Evolutionary conservation across 225 moss, liverwort and hornwort genomes (phyloP).

Genomic region (Bryoerythrophyllum caledonicum): DNA sequence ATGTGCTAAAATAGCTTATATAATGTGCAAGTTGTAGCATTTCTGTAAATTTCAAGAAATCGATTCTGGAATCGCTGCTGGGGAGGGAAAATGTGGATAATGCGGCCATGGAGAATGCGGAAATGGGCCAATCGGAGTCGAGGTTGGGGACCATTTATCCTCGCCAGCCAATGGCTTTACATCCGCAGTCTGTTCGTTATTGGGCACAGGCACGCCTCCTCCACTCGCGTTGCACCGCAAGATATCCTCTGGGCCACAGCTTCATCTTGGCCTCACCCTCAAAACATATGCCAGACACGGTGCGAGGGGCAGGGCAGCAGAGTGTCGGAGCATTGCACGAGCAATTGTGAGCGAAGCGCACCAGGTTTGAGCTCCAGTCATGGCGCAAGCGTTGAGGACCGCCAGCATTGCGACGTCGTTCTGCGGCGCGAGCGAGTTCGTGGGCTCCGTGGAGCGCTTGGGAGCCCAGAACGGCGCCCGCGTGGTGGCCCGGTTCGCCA

Average conservation of each 20-base stretch:
- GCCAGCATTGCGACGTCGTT: conserved; percentile 47
- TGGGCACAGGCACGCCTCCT: conserved; percentile 27
- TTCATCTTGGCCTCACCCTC: conserved; percentile 30
- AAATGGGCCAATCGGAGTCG: conserved; percentile 27
- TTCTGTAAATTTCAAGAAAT: too few relatives aligned
- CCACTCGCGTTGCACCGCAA: conserved; percentile 43
- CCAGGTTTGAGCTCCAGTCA: conserved; percentile 11
- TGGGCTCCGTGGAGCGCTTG: conserved; percentile 53
- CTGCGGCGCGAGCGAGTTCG: conserved; percentile 50
- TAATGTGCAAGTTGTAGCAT: too few relatives aligned
- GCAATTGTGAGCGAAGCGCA: not conserved
- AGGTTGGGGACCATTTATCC: conserved; percentile 22
- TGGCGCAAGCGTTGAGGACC: conserved; percentile 58
- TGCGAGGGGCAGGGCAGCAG: not conserved
- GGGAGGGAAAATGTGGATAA: conserved; percentile 31
- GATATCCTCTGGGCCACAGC: conserved; percentile 32
- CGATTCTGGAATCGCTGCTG: too few relatives aligned
- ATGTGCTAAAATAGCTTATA: too few relatives aligned
- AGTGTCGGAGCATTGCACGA: not conserved
- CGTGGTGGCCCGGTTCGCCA: conserved; percentile 43
- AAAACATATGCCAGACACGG: conserved; percentile 10
- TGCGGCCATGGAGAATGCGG: conserved; percentile 4
- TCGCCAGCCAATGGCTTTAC: conserved; percentile 17
- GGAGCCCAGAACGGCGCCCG: conserved; percentile 63
- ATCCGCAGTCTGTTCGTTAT: not conserved